Evolutionary conservation across 768 basidiomycete genomes (phyloP).

Genomic region (Calvatia gigantea): DNA sequence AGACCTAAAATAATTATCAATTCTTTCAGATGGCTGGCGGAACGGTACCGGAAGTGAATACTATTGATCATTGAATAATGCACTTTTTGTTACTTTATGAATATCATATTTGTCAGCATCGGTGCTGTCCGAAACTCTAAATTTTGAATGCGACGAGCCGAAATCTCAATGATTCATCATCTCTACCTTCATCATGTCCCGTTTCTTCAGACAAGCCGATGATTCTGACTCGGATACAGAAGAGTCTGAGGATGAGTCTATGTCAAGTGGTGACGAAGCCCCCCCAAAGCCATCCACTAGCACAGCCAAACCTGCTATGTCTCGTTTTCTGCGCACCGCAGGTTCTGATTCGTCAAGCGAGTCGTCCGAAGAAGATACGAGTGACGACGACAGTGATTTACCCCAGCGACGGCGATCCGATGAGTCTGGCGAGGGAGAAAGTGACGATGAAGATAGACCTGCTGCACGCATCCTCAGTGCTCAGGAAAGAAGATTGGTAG

Average conservation of each 20-base stretch:
- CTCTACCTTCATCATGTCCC: constrained; percentile 55
- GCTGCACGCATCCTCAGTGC: constrained; percentile 82
- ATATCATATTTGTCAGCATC: background rate
- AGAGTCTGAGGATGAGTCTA: constrained; percentile 75
- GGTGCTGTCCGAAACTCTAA: constrained; percentile 11
- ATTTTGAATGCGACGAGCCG: background rate
- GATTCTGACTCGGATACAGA: constrained; percentile 77
- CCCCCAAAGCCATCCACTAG: constrained; percentile 43
- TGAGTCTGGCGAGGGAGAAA: constrained; percentile 37
- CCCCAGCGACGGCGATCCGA: constrained; percentile 26
- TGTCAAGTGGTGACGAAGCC: constrained; percentile 67
- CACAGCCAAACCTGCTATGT: constrained; percentile 62
- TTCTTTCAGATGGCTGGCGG: background rate
- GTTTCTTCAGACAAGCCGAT: constrained; percentile 84
- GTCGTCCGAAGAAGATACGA: constrained; percentile 53
- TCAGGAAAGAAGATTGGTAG: constrained; percentile 86
- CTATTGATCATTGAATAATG: background rate
- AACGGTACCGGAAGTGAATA: background rate
- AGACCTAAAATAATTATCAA: background rate
- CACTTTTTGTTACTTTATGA: background rate
- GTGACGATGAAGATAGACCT: constrained; percentile 67
- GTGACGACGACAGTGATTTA: constrained; percentile 52
- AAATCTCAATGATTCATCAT: background rate
- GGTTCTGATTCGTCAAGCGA: constrained; percentile 55
- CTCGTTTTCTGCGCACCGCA: constrained; percentile 69